Evolutionary conservation across 768 basidiomycete genomes (phyloP), one percentile per base, ranked within the genome.

Genomic region (Tylopilus felleus): DNA sequence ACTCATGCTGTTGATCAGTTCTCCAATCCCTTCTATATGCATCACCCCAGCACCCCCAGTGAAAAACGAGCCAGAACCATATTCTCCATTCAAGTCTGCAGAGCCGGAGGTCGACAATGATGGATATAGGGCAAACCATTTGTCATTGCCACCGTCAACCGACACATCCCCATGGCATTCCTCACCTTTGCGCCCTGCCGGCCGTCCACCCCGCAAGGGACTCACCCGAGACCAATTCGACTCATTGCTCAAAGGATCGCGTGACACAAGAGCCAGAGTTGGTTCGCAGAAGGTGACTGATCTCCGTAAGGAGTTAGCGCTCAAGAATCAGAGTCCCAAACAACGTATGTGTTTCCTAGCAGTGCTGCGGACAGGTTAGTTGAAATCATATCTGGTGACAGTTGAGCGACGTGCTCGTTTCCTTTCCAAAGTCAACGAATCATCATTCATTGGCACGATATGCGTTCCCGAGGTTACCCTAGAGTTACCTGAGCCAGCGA

Each of bases 391-490:
- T 48, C 35, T 39, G 35, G 55, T 35, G 22, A n/a, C 62, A 90
- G 86, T 79, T 61, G 86, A 88, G 68, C 80, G 90, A 49, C 85
- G 89, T 27, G 84, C 86, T 5, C 75, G 80, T 53, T 91, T 92
- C 73, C 72, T 91, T 25, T 86, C 84, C 54, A 91, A 85, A 70
- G 72, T 92, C 40, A 75, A 80, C 36, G 83, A 83, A n/a, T 80
- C 84, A 21, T 82, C 84, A 3, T 84, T 82, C 8, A 79, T 84
- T 10, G 77, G 80, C 10, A 81, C 85, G 19, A 75, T 79, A 23
- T 64, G 71, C 42, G 75, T 77, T 13, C 83, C 87, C 12, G 83
- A 82, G 67, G 87, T 81, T 2, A 83, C 84, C 47, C 83, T 83
- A 7, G 84, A 85, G 52, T 88, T 85, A 14, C 19, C 21, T 4